These are phyloP conservation scores for Annulohypoxylon bovei DNA, from an alignment of 495 filamentous ascomycete genomes.

Conservation along the genomic window DNA sequence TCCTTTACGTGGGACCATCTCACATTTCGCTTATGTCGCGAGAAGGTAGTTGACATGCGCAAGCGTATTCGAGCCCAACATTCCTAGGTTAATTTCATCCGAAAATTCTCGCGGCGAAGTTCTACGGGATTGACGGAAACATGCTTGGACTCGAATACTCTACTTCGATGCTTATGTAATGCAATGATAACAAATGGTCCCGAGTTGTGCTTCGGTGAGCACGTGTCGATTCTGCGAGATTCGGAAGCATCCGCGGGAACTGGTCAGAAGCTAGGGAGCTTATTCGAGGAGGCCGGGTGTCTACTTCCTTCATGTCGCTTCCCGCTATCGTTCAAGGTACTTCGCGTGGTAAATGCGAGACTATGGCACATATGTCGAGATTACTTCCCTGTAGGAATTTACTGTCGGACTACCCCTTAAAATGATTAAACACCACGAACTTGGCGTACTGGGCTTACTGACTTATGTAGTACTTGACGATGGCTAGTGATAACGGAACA, in stretches of 20 bases:
- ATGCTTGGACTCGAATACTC: constrained; percentile 6
- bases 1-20: too few relatives aligned
- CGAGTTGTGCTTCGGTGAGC: constrained; percentile 19
- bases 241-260: constrained; percentile 31
- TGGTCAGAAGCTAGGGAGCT: neutral
- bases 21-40: neutral
- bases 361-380: neutral
- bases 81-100: neutral
- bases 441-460: neutral
- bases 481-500: neutral
- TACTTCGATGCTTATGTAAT: neutral
- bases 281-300: constrained; percentile 26
- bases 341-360: neutral
- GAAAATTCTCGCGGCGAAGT: neutral
- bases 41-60: too few relatives aligned
- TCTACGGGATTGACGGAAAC: constrained; percentile 2
- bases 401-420: neutral
- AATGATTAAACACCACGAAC: neutral
- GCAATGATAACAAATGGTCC: neutral
- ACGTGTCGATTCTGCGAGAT: constrained; percentile 33
- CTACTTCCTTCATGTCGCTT: constrained; percentile 19
- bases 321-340: constrained; percentile 12
- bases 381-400: neutral
- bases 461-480: neutral
- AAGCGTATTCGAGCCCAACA: neutral